phyloP scores from a whole-genome alignment of 2,329 filamentous ascomycete genomes.

The Penicillium sp. region DNA sequence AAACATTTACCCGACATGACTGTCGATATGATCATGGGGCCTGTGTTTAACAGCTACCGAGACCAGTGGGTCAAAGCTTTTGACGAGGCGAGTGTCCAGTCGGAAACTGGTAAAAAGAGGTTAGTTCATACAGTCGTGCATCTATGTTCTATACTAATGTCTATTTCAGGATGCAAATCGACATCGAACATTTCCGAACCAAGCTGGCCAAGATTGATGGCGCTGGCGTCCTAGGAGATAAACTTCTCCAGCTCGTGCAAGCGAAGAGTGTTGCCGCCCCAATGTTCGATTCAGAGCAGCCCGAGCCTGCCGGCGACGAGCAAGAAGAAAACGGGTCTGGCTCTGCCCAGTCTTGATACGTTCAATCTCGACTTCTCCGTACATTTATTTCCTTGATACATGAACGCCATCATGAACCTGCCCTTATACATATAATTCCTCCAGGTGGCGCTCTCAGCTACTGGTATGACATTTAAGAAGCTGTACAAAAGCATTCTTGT shows the following conservation, averaged over 20 bases:
- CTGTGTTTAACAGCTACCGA: slow-evolving; percentile 79
- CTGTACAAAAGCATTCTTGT: slow-evolving; percentile 17
- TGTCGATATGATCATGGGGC: slow-evolving; percentile 79
- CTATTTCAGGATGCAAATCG: slow-evolving; percentile 66
- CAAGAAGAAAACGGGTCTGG: slow-evolving; percentile 14
- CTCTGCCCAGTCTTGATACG: slow-evolving; percentile 13
- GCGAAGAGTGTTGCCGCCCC: slow-evolving; percentile 35
- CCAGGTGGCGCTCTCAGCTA: neutral
- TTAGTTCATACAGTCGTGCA: slow-evolving; percentile 43
- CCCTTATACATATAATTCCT: slow-evolving; percentile 14
- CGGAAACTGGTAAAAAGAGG: slow-evolving; percentile 69
- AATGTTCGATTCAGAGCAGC: neutral
- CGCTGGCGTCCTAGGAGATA: slow-evolving; percentile 70
- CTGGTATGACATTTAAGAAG: slow-evolving; percentile 1
- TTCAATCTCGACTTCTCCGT: neutral
- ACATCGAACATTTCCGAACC: slow-evolving; percentile 71
- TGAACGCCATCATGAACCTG: neutral
- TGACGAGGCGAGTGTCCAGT: slow-evolving; percentile 64
- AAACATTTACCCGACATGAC: slow-evolving; percentile 78
- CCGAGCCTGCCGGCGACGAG: slow-evolving; percentile 4
- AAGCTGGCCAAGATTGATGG: slow-evolving; percentile 77
- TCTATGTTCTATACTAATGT: slow-evolving; percentile 11
- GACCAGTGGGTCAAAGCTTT: slow-evolving; percentile 76
- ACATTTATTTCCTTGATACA: neutral
- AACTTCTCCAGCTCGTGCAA: slow-evolving; percentile 58